Conservation (phyloP, 495 filamentous ascomycete genomes). For the Talaromyces wortmannii region DNA sequence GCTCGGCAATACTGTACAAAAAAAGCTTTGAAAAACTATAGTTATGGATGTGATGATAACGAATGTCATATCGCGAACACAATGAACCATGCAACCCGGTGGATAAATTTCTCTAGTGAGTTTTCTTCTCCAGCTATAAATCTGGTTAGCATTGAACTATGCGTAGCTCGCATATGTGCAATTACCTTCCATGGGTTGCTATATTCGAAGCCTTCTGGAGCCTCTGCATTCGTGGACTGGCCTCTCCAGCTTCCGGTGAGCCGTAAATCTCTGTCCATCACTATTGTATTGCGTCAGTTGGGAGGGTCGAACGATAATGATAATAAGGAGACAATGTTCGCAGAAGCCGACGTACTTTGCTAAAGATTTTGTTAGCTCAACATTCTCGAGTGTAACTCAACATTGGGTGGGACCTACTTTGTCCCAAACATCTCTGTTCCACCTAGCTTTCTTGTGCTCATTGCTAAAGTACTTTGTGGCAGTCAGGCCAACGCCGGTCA, state of each 20-base stretch:
- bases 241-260: slow-evolving; percentile 82
- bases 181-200: slow-evolving; percentile 92
- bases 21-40: slow-evolving; percentile 6
- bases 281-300: slow-evolving; percentile 32
- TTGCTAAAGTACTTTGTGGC: slow-evolving; percentile 73
- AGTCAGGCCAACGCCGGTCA: slow-evolving; percentile 69
- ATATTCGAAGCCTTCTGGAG: slow-evolving; percentile 84
- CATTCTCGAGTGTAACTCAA: slow-evolving; percentile 2
- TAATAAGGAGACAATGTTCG: slow-evolving; percentile 1
- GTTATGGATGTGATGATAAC: slow-evolving; percentile 22
- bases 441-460: slow-evolving; percentile 78
- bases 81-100: slow-evolving; percentile 17
- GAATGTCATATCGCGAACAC: slow-evolving; percentile 11
- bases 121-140: slow-evolving; percentile 42
- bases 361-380: slow-evolving; percentile 14
- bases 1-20: slow-evolving; percentile 13
- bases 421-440: slow-evolving; percentile 89
- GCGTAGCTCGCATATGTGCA: not conserved
- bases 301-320: slow-evolving; percentile 20
- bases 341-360: slow-evolving; percentile 59
- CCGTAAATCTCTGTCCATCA: slow-evolving; percentile 94
- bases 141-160: slow-evolving; percentile 10
- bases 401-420: slow-evolving; percentile 51
- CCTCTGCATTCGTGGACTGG: slow-evolving; percentile 71
- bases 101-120: slow-evolving; percentile 10